Evolutionary conservation across 129 eudicot genomes (phyloP).

Genomic region (Deinandra increscens): DNA sequence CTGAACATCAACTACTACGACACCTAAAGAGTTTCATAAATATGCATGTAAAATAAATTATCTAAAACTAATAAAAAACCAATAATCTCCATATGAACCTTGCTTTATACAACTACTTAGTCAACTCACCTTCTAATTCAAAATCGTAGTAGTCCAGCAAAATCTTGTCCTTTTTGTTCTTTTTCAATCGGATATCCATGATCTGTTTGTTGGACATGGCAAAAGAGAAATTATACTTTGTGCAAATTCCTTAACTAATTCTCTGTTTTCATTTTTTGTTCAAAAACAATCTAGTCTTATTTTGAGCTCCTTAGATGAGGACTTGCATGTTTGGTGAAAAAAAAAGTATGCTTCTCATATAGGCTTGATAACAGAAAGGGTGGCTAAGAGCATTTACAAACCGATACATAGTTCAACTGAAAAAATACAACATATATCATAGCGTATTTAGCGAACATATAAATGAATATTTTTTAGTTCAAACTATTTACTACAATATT

Average conservation of each 20-base stretch:
- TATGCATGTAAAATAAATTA: not conserved
- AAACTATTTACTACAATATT: not conserved
- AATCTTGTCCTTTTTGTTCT: not conserved
- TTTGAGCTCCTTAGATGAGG: not conserved
- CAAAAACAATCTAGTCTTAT: not conserved
- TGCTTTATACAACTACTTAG: not conserved
- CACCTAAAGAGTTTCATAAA: not conserved
- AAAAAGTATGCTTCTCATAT: not conserved
- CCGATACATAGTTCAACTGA: not conserved
- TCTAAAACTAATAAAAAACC: not conserved
- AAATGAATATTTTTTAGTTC: not conserved
- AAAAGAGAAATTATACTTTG: not conserved
- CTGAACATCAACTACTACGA: not conserved
- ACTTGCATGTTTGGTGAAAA: not conserved
- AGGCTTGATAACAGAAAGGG: not conserved
- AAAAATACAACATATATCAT: too few species aligned
- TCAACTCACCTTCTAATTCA: not conserved
- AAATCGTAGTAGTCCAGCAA: conserved; percentile 1
- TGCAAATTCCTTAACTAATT: not conserved
- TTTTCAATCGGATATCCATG: not conserved
- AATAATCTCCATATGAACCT: not conserved
- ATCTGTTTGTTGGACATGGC: not conserved
- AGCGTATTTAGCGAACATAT: not conserved
- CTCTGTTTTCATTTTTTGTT: not conserved
- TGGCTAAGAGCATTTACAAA: not conserved